Base-by-base conservation (phyloP, 805 yeast genomes). In the Sugiyamaella boreocaroliniensis region DNA sequence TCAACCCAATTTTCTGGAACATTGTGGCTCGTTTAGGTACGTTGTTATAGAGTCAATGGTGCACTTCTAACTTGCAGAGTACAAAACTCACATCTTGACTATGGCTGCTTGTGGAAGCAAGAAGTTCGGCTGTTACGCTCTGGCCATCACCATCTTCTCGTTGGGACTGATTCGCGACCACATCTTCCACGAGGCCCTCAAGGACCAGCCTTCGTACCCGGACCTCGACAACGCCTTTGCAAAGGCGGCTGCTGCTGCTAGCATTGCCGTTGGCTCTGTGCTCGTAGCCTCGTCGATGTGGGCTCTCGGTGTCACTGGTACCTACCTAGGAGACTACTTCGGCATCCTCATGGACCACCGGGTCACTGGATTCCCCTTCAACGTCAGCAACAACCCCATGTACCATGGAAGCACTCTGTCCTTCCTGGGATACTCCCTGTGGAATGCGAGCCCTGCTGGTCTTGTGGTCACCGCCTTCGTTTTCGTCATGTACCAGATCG, bases 1-100 rank as follows among this genome's bases (percentile, higher is more conserved):
- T 93, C 79, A 93, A 93, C 68, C 99, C 99, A 15, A 79, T 86
- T 32, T 92, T 90, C 67, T 93, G 99, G 99, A 93, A 93, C 68
- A 77, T 85, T 53, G 95, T 80, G 19, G 99, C 99, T 5, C 78
- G 98, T 61, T 63, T 79, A 26, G 74, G 74, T 70, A 56, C 34
- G 72, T 37, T 37, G 5, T 15, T n/a, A 3, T 22, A 4, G 16
- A 37, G n/a, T n/a, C n/a, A n/a, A n/a, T 15, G 16, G 15, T 7
- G 3, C 41, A 37, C 15, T 15, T n/a, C 41, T 37, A 37, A 37
- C 41, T 22, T 22, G 37, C 26, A 59, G 98, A 93, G 67, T 88
- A 88, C 75, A 80, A 80, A 55, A 81, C 87, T 14, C 85, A 86
- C 59, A 62, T 85, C 50, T 70, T 92, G 51, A 87, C 98, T 18